phyloP scores from a whole-genome alignment of 2,329 filamentous ascomycete species.

The Fusarium drepaniforme region DNA sequence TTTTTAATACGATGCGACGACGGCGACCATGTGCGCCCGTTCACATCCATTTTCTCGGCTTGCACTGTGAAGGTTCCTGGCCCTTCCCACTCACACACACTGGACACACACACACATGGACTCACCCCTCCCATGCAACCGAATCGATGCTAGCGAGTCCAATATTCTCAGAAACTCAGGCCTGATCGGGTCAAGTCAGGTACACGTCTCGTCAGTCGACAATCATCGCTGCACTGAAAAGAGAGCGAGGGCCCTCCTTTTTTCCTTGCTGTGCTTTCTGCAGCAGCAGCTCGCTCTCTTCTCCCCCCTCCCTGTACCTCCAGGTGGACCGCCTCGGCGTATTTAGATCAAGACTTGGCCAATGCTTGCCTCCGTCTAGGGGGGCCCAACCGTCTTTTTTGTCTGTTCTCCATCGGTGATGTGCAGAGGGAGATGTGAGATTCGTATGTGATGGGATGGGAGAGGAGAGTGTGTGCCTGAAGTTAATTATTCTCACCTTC shows the following conservation, averaged over 20 bases:
- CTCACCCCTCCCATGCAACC: conserved; percentile 11
- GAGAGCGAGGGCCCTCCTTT: conserved; percentile 15
- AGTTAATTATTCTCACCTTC: background rate
- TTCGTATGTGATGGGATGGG: conserved; percentile 13
- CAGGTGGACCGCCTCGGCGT: conserved; percentile 22
- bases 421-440: conserved; percentile 18
- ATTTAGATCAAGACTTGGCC: conserved; percentile 43
- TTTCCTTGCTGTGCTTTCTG: background rate
- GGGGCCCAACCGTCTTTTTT: conserved; percentile 27
- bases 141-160: conserved; percentile 13
- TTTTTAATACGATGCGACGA: background rate
- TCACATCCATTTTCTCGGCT: background rate
- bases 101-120: background rate
- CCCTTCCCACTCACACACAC: background rate
- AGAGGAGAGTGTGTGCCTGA: background rate
- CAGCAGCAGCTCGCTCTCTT: background rate
- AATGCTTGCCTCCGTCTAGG: conserved; percentile 28
- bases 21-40: conserved; percentile 10
- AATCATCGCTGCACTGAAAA: conserved; percentile 29
- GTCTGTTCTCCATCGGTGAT: conserved; percentile 8
- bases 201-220: conserved; percentile 29
- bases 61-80: conserved; percentile 25
- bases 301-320: conserved; percentile 4
- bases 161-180: conserved; percentile 26
- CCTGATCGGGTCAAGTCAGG: conserved; percentile 40